A percentile compares a stretch with the other conserved stretches of the same genome.
These are phyloP conservation scores for Boeremia lycopersici DNA, from an alignment of 2,329 filamentous ascomycete genomes.

Conservation along the genomic window DNA sequence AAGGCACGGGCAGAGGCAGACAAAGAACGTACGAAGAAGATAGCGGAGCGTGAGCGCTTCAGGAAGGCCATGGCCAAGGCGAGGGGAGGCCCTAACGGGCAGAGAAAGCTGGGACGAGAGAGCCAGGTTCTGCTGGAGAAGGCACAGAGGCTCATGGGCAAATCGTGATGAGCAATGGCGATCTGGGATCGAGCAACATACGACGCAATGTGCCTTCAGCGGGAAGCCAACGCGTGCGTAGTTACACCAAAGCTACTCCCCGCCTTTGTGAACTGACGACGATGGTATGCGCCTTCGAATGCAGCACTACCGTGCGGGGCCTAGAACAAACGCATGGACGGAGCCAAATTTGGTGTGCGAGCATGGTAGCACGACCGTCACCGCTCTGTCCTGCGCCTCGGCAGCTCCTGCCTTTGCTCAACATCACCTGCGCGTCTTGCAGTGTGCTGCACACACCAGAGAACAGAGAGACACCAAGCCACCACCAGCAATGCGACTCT, in stretches of 20 bases:
- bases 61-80: slow-evolving; percentile 68
- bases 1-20: slow-evolving; percentile 68
- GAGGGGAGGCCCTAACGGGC: slow-evolving; percentile 68
- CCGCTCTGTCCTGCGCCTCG: slow-evolving; percentile 4
- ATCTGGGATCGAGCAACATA: background rate
- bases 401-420: background rate
- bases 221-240: background rate
- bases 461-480: background rate
- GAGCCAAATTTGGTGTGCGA: slow-evolving; percentile 1
- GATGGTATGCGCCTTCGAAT: background rate
- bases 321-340: slow-evolving; percentile 2
- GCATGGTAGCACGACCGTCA: slow-evolving; percentile 12
- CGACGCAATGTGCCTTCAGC: background rate
- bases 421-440: slow-evolving; percentile 2
- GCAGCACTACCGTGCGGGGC: background rate
- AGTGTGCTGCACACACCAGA: background rate
- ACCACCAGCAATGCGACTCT: background rate
- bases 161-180: slow-evolving; percentile 21
- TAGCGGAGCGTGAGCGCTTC: slow-evolving; percentile 73
- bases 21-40: slow-evolving; percentile 58
- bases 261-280: background rate
- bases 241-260: background rate
- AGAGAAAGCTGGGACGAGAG: slow-evolving; percentile 81
- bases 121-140: slow-evolving; percentile 78
- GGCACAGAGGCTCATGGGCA: slow-evolving; percentile 71